Evolutionary conservation across 75 land plant genomes (phyloP), one percentile per base, ranked within the genome.

Genomic region (Pinus taeda): DNA sequence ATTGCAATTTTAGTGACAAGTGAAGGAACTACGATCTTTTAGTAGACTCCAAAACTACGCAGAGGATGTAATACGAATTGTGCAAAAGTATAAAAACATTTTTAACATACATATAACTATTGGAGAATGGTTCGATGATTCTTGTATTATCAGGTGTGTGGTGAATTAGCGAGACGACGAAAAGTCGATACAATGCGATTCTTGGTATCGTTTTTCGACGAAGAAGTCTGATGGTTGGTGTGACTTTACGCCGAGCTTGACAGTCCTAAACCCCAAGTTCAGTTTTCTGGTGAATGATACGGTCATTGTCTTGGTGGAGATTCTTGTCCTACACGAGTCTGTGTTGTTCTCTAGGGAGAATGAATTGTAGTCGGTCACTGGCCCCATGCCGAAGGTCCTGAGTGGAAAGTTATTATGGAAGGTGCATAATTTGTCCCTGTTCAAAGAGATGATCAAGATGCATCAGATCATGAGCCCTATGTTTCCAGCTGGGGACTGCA

Each of bases 151-250:
- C 26, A 26, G 26, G 0, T 26, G 0, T 53, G 85, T 86, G 3
- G 88, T 86, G 59, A 86, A 86, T 49, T 86, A 86, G 49, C 30
- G 79, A 15, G 85, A 86, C 29, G 85, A 86, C 60, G 57, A 65
- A 15, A 86, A 86, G 70, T 86, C 85, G 9, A 78, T 86, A 8
- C 82, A 79, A 57, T 42, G 86, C 6, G 88, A 86, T 71, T 86
- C 88, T 17, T 86, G 85, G 88, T 86, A 86, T 66, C 76, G 88
- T 15, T 83, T 86, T 30, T 83, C 82, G n/a, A 82, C 74, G 49
- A 86, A 86, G 81, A 85, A 85, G 63, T 86, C 85, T n/a, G 86
- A 86, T 71, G 88, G 88, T 7, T 86, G 88, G 85, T 86, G 88
- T 45, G 88, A 83, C 80, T 86, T 86, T 73, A 83, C 82, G 3